Base-by-base conservation (phyloP, 2,329 filamentous ascomycete genomes). In the Fusarium duplospermum region DNA sequence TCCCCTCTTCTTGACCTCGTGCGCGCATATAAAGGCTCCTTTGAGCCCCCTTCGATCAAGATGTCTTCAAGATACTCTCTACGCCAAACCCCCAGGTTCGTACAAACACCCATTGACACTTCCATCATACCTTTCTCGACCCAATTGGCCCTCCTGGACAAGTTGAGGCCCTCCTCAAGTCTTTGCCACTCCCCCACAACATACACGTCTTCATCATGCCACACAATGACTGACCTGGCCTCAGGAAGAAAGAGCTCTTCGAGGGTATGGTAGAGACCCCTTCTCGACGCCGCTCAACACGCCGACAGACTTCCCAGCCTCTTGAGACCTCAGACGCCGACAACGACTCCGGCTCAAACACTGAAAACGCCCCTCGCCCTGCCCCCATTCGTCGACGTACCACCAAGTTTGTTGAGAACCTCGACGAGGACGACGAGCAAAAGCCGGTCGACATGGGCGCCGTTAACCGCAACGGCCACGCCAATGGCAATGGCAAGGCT, bases 181-280 rank as follows among this genome's bases (percentile, higher is more conserved):
- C 10, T 60, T 56, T 58, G n/a, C 18, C 14, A 11, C 18, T 8
- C 8, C 29, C 33, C 45, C 35, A 14, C 57, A n/a, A 16, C 40
- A 22, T 20, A 13, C 10, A 16, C 22, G 14, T 36, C 18, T 42
- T 11, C 45, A 16, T 38, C 22, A 52, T 29, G 62, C 40, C 18
- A 35, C 59, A 62, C 42, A 75, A 67, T 63, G 52, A 72, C 64
- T 47, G 8, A 36, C 33, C 11, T 29, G 36, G 57, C 24, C n/a
- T 64, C 2, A 91, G 89, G 74, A 91, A 91, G 82, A 90, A 89
- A 82, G 89, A 90, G 79, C 86, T 89, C 67, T 90, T 89, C 76
- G 86, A 89, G 38, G 89, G 89, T 76, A 89, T 91, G 89, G 82
- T 91, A 69, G 88, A 90, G 80, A 91, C 89, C 10, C 88, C 89